Base-by-base conservation (phyloP, 2,329 filamentous ascomycete species). In the Ilyonectria sp. region DNA sequence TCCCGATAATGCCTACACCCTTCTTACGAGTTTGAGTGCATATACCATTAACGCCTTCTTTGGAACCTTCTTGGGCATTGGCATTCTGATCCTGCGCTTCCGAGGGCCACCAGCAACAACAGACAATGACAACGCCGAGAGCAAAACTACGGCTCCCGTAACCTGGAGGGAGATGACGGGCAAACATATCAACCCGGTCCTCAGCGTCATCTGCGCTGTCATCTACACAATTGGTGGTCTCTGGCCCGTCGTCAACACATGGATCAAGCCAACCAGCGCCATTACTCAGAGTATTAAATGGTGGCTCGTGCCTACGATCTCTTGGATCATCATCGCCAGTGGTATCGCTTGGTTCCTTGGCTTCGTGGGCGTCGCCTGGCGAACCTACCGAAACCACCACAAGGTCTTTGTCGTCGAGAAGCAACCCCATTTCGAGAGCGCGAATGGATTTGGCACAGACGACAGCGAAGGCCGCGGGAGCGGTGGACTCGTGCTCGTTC, bases 21-120 rank as follows among this genome's bases (percentile, higher is more conserved):
- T 80, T 1, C 76, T 82, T 2, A 78, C 79, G 0, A 77, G 71
- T 7, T 50, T 80, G 43, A 77, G 74, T 21, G 77, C 80, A 6
- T 82, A 82, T 56, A 65, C 77, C 10, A 74, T 81, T 59, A 79
- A 79, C 13, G 78, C 76, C 23, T 81, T 80, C 70, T 80, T 81
- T 35, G 79, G 79, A 1, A 68, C 71, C 1, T 78, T 80, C 29
- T 71, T 82, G 0, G 79, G 77, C 7, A 53, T 81, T 4, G 80
- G 80, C 2, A 82, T 82, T 19, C 71, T 82, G 1, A 77, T 82
- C 49, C 60, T 82, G 29, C 78, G 79, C 15, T 77, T 81, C 60
- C 67, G 68, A 9, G 79, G 79, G 2, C 79, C 80, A 3, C 79
- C 80, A 0, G 52, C 61, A 6, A 76, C 74, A 6, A 60, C 69